Conservation (phyloP, 169 alveolate species). For the Eimeria tenella region DNA sequence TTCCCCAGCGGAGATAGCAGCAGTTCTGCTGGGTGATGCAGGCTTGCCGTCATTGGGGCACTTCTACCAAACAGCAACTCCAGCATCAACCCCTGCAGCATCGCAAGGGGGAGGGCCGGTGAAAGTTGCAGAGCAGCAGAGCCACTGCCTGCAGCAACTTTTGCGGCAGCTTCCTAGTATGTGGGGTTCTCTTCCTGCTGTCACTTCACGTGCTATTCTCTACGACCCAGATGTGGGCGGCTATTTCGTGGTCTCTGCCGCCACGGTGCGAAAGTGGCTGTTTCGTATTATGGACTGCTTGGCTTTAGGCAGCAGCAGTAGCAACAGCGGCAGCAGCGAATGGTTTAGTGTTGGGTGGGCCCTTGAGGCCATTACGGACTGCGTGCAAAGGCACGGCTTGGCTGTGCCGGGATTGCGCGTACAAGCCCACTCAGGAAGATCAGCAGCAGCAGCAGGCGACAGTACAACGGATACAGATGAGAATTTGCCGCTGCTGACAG, state of each 20-base stretch:
- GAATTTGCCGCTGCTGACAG: background rate
- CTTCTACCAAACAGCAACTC: background rate
- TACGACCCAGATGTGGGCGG: constrained; percentile 17
- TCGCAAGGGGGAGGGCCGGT: background rate
- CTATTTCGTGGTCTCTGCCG: constrained; percentile 8
- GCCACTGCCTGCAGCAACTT: background rate
- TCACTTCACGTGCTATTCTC: background rate
- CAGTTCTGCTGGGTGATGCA: constrained; percentile 44
- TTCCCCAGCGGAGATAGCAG: constrained; percentile 37
- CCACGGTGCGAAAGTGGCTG: constrained; percentile 22
- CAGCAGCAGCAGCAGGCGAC: constrained; percentile 41
- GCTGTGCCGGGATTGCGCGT: constrained; percentile 46
- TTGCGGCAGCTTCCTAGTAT: constrained; percentile 58
- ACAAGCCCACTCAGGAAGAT: background rate
- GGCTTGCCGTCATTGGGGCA: background rate
- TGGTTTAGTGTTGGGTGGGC: constrained; percentile 53
- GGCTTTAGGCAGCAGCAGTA: constrained; percentile 56
- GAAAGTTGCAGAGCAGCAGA: background rate
- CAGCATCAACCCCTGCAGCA: constrained; percentile 37
- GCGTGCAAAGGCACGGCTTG: constrained; percentile 6
- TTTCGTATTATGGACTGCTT: constrained; percentile 35
- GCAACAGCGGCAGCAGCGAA: constrained; percentile 65
- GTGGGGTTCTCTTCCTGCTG: constrained; percentile 33
- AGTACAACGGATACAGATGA: background rate
- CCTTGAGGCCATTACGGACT: constrained; percentile 14